Percentiles rank a stretch among this genome's conserved stretches.
Conservation (phyloP, 1,284 basidiomycete species). For the Leccinum subatratum region DNA sequence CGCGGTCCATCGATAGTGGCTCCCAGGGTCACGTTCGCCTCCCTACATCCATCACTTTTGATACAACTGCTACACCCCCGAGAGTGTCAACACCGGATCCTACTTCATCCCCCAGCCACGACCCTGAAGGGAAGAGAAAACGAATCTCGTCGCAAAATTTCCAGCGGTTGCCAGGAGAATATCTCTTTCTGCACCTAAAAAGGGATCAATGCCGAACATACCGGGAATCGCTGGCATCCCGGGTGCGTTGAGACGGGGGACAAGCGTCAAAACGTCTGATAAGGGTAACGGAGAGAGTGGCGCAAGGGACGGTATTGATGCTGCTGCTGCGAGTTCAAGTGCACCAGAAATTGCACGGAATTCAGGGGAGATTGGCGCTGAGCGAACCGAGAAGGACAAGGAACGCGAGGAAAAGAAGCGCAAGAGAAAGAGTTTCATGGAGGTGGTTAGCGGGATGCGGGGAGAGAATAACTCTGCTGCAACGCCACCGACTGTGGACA, state of each 20-base stretch:
- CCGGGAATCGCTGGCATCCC: conserved; percentile 37
- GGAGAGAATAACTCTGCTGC: conserved; percentile 16
- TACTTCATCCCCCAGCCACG: conserved; percentile 55
- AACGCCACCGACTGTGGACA: conserved; percentile 17
- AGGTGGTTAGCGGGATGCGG: conserved; percentile 26
- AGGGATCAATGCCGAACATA: conserved; percentile 50
- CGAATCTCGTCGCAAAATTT: conserved; percentile 79
- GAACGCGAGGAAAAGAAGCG: conserved; percentile 48
- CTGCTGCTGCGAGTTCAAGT: conserved; percentile 32
- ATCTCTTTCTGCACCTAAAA: conserved; percentile 58
- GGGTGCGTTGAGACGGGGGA: conserved; percentile 29
- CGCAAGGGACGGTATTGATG: conserved; percentile 22
- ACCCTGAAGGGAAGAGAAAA: conserved; percentile 69
- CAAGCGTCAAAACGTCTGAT: conserved; percentile 36
- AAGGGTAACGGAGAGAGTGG: conserved; percentile 22
- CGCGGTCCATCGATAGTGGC: conserved; percentile 27
- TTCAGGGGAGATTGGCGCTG: conserved; percentile 45
- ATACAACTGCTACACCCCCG: conserved; percentile 39
- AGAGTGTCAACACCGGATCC: conserved; percentile 64
- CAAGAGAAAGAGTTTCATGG: conserved; percentile 42
- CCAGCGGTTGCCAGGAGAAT: conserved; percentile 68
- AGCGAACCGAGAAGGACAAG: conserved; percentile 49
- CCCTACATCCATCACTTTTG: conserved; percentile 45
- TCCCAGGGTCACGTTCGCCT: conserved; percentile 28
- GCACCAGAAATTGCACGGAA: conserved; percentile 33